Conservation (phyloP, 2,329 filamentous ascomycete species). For the Alternaria triticimaculans region DNA sequence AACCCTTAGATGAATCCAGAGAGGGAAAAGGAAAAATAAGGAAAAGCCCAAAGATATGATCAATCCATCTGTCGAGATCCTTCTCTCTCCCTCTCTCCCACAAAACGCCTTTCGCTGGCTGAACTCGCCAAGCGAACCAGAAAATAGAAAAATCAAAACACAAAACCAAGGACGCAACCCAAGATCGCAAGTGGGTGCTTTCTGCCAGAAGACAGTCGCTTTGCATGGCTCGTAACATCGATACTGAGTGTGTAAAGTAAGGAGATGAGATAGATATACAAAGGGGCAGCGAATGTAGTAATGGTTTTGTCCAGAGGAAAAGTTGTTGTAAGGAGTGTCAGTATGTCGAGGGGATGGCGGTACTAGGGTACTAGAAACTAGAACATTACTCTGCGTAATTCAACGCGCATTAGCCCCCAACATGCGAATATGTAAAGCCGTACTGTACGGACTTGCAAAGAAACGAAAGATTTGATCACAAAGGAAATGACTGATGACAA, state of each 20-base stretch:
- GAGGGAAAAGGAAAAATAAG: neutral
- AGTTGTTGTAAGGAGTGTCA: conserved; percentile 14
- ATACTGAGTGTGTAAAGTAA: conserved; percentile 8
- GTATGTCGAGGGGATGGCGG: conserved; percentile 27
- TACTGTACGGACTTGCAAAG: conserved; percentile 7
- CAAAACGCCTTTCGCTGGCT: conserved; percentile 7
- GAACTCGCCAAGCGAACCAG: conserved; percentile 3
- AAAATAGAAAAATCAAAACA: conserved; percentile 1
- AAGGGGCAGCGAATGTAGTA: conserved; percentile 15
- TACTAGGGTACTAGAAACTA: conserved; percentile 40
- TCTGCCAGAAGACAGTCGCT: conserved; percentile 12
- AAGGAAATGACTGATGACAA: conserved; percentile 1
- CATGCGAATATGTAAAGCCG: conserved; percentile 13
- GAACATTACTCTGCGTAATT: conserved; percentile 41
- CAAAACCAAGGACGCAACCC: neutral
- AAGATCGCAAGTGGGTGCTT: conserved; percentile 5
- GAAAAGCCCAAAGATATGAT: neutral
- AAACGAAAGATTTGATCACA: conserved; percentile 13
- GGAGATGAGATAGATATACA: conserved; percentile 20
- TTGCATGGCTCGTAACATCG: conserved; percentile 23
- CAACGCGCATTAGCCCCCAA: conserved; percentile 34
- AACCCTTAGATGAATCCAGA: neutral
- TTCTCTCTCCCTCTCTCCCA: neutral
- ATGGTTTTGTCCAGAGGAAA: neutral
- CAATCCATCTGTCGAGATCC: neutral